Base-by-base conservation (phyloP, 441 rosid genomes). In the Pelargonium citronellum region DNA sequence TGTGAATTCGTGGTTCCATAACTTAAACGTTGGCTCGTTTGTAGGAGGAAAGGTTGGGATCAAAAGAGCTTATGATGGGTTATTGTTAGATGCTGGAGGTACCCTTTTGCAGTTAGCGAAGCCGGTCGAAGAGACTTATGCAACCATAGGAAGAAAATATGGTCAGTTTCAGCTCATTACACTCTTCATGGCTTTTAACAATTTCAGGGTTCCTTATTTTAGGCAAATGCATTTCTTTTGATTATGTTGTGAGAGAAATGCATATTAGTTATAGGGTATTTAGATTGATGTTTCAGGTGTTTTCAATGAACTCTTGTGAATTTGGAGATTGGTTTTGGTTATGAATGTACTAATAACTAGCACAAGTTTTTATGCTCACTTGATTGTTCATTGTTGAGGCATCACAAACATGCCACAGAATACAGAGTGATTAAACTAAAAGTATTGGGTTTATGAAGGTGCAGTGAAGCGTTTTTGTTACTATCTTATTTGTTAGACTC, bases 41-140 rank as follows among this genome's bases (percentile, higher is more conserved):
- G 47, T 55, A 63, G 83, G 73, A 60, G 73, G 71, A 65, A 83
- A 73, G 69, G 77, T 75, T 46, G 71, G 58, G 16, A 53, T 74
- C 4, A 73, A 71, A 75, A 86, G 74, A 79, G 89, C 89, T 8
- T 89, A 87, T 77, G 96, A 87, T 79, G 96, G 86, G 17, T 75
- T 92, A 71, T 74, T 90, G 78, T 76, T 92, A 83, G 96, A 92
- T 72, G 96, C 96, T 19, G 96, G 95, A 44, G 96, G 96, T 47
- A 92, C 96, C 41, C 95, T 92, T 72, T 72, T 92, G 83, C 98
- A 87, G 67, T 72, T 92, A 77, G 53, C 87, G 9, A 74, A 74
- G 20, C 98, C 98, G 16, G 96, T 92, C 5, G 89, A 86, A 66
- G 88, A 92, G 73, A 87, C 87, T 44, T 90, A 92, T 68, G 86